These are phyloP conservation scores for Fragilaria crotonensis DNA, from an alignment of 108 stramenopile genomes.

Conservation along the genomic window DNA sequence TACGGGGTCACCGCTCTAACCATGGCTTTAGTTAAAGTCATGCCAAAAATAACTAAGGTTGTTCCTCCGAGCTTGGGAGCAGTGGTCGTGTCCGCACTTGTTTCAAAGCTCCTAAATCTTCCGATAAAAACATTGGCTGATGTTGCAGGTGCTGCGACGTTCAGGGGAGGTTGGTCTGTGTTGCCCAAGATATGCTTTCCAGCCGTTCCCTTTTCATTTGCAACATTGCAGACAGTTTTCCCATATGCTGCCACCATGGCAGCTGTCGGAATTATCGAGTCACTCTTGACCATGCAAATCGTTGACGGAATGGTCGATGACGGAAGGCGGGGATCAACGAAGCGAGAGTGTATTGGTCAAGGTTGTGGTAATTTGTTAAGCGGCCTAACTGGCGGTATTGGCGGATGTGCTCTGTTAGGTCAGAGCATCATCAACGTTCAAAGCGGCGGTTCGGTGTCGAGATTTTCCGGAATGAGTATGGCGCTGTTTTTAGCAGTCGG, in stretches of 20 bases:
- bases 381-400: conserved; percentile 72
- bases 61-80: conserved; percentile 64
- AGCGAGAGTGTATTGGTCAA: conserved; percentile 58
- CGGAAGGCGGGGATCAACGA: conserved; percentile 62
- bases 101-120: conserved; percentile 34
- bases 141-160: conserved; percentile 51
- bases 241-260: conserved; percentile 76
- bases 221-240: conserved; percentile 40
- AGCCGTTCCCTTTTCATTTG: conserved; percentile 35
- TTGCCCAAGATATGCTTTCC: conserved; percentile 57
- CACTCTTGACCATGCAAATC: conserved; percentile 68
- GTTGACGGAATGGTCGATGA: conserved; percentile 73
- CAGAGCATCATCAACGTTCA: conserved; percentile 76
- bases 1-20: conserved; percentile 55
- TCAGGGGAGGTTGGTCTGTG: conserved; percentile 57
- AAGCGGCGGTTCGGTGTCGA: conserved; percentile 56
- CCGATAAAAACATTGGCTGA: conserved; percentile 60
- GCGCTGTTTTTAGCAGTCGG: conserved; percentile 59
- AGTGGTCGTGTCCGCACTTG: conserved; percentile 33
- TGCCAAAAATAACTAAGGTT: conserved; percentile 46
- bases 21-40: conserved; percentile 49
- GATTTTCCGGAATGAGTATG: conserved; percentile 68
- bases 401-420: conserved; percentile 79
- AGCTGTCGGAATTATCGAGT: conserved; percentile 64
- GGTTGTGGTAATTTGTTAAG: conserved; percentile 61